Evolutionary conservation across 2,329 filamentous ascomycete genomes (phyloP), one percentile per base, ranked within the genome.

Genomic region (Venturia nashicola): DNA sequence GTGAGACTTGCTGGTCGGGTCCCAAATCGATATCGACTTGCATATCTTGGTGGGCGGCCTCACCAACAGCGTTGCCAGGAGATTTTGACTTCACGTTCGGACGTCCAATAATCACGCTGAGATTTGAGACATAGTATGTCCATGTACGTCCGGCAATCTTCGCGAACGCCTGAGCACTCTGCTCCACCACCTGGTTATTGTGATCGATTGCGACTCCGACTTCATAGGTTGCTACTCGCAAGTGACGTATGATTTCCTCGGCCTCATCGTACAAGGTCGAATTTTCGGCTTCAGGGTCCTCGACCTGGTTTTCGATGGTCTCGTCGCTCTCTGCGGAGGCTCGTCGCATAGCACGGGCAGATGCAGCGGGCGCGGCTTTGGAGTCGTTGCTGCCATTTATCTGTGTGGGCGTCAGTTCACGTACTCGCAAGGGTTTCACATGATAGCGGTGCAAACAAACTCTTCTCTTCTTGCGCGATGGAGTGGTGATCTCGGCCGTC

Each of bases 81-180:
- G 59, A 48, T 59, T 70, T 70, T 62, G 73, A 70, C 32, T 73
- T 70, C 34, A 70, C 68, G 65, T 72, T 72, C 59, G 67, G 65
- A 73, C 90, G 85, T 54, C 90, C 90, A 67, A 94, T 91, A 68
- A 88, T 86, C 71, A 91, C 83, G 62, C 82, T 80, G n/a, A 90
- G 80, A 67, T 86, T 86, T 66, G 87, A 88, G 66, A 93, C 85
- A 72, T 91, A 93, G 74, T 88, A 94, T 11, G 89, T 91, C 90
- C 90, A 94, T 72, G 90, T 87, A 68, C 86, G 84, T 18, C 88
- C 90, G 23, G 89, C 86, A 66, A 94, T 87, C 77, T 93, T 93
- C 64, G 89, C 90, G 73, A 90, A 94, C 43, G 90, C 90, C 7
- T 76, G 66, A 69, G 69, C 59, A 71, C 55, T 67, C 54, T 40